Conservation (phyloP, 768 basidiomycete species). For the Hemileccinum rubropunctum region DNA sequence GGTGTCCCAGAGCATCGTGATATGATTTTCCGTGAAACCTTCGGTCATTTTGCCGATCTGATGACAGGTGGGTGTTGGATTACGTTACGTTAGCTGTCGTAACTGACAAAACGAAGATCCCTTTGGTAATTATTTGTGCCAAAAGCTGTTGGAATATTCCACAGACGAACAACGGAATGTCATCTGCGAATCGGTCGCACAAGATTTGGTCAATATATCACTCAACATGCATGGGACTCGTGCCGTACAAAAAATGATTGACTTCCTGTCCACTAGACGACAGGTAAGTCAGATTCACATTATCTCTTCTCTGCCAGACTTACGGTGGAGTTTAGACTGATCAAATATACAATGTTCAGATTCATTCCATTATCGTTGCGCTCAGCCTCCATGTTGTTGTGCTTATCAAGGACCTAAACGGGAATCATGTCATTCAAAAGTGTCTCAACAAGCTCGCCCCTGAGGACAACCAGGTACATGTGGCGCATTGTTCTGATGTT, state of each 20-base stretch:
- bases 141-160: constrained; percentile 94
- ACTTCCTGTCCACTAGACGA: constrained; percentile 92
- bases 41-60: constrained; percentile 94
- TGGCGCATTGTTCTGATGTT: neutral
- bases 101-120: constrained; percentile 60
- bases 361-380: constrained; percentile 94
- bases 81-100: neutral
- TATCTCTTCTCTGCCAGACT: constrained; percentile 46
- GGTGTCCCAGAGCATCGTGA: constrained; percentile 94
- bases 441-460: constrained; percentile 97
- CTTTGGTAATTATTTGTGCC: constrained; percentile 98
- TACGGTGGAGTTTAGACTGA: constrained; percentile 66
- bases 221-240: constrained; percentile 99
- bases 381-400: constrained; percentile 97
- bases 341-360: constrained; percentile 83
- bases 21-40: constrained; percentile 99
- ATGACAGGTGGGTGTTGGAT: constrained; percentile 75
- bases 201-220: constrained; percentile 96
- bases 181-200: constrained; percentile 96
- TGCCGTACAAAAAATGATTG: constrained; percentile 99
- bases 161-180: constrained; percentile 96
- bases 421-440: constrained; percentile 98
- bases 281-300: constrained; percentile 61
- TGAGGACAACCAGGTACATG: constrained; percentile 90
- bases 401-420: constrained; percentile 97